phyloP scores from a whole-genome alignment of 2,329 filamentous ascomycete species.

The Aspergillus novoparasiticus region DNA sequence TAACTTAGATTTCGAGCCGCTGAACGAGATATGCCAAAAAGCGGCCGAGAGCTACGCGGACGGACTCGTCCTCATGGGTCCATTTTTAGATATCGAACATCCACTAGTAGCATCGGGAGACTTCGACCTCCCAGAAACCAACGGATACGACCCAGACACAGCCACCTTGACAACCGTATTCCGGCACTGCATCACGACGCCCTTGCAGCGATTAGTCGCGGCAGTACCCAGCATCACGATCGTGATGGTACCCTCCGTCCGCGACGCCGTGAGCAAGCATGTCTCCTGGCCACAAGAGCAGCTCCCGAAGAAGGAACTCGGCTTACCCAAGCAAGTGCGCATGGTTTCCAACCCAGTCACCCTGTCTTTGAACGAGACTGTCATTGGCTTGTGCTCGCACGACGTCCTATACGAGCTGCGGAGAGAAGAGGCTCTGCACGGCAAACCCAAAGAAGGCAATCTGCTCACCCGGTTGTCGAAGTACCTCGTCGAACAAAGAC shows the following conservation, averaged over 20 bases:
- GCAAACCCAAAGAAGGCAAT: constrained; percentile 59
- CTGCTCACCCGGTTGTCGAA: constrained; percentile 71
- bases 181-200: constrained; percentile 73
- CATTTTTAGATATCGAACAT: constrained; percentile 90
- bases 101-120: constrained; percentile 80
- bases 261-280: constrained; percentile 79
- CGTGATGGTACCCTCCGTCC: constrained; percentile 78
- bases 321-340: constrained; percentile 73
- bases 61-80: constrained; percentile 76
- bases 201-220: constrained; percentile 69
- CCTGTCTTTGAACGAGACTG: constrained; percentile 81
- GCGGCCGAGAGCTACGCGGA: constrained; percentile 77
- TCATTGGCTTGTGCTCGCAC: constrained; percentile 79
- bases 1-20: constrained; percentile 85
- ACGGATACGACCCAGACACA: constrained; percentile 70
- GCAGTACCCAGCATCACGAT: constrained; percentile 79
- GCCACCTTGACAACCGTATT: constrained; percentile 83
- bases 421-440: constrained; percentile 68
- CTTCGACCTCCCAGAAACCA: constrained; percentile 72
- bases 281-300: constrained; percentile 83
- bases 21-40: constrained; percentile 77
- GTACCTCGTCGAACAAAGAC: constrained; percentile 83
- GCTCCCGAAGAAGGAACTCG: constrained; percentile 70
- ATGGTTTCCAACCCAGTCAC: constrained; percentile 91
- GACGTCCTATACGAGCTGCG: constrained; percentile 82